These are phyloP conservation scores for Jaminaea rosea DNA, from an alignment of 1,284 basidiomycete genomes.

Conservation along the genomic window DNA sequence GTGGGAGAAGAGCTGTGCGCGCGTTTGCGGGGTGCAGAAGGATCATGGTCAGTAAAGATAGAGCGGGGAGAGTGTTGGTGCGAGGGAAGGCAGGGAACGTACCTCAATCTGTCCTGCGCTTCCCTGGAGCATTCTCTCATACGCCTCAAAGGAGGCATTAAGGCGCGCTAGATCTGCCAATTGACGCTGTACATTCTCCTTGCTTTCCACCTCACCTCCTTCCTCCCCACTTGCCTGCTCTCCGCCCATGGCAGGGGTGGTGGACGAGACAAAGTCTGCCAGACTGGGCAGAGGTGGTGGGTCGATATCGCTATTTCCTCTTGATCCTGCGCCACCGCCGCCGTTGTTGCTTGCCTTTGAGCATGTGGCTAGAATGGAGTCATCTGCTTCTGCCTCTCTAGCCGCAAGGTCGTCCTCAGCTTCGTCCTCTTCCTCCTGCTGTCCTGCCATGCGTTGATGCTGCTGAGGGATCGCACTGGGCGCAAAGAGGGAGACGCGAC, in stretches of 20 bases:
- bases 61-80: neutral
- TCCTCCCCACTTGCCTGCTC: neutral
- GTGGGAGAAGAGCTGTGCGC: neutral
- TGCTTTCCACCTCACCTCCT: conserved; percentile 11
- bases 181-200: conserved; percentile 27
- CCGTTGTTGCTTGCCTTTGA: too few species aligned
- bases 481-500: neutral
- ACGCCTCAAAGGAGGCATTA: conserved; percentile 39
- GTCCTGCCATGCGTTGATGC: neutral
- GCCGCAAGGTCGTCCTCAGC: too few species aligned
- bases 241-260: neutral
- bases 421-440: neutral
- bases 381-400: neutral
- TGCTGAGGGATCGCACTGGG: neutral
- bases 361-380: too few species aligned
- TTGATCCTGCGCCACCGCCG: neutral
- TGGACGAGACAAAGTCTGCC: neutral
- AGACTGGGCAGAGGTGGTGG: neutral
- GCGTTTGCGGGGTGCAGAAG: too few species aligned
- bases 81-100: neutral
- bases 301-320: neutral
- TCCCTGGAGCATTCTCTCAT: conserved; percentile 29
- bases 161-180: conserved; percentile 31
- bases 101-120: conserved; percentile 37
- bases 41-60: too few species aligned